A percentile compares a stretch with the other conserved stretches of the same genome.
These are phyloP conservation scores for Teratosphaeria viscida DNA, from an alignment of 2,329 filamentous ascomycete species.

Conservation along the genomic window DNA sequence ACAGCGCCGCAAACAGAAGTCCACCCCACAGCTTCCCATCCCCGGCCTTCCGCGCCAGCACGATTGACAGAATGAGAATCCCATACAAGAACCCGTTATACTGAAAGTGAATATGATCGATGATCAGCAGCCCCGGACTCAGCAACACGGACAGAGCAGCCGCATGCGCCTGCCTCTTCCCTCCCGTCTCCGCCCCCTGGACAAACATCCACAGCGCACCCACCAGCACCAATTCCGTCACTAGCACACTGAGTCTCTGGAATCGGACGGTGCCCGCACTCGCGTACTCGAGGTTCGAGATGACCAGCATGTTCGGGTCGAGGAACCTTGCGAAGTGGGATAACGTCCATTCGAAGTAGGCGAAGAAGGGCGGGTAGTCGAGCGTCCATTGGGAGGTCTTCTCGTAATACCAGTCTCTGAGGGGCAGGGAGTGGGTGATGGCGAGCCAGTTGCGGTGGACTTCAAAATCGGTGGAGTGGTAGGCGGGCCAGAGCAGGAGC, in stretches of 20 bases:
- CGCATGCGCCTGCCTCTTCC: conserved; percentile 71
- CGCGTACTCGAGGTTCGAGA: conserved; percentile 73
- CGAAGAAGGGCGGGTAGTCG: conserved; percentile 97
- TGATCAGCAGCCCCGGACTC: conserved; percentile 87
- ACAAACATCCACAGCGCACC: conserved; percentile 76
- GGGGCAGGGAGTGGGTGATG: conserved; percentile 78
- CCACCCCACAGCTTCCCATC: conserved; percentile 70
- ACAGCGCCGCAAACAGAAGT: conserved; percentile 67
- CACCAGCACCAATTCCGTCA: conserved; percentile 72
- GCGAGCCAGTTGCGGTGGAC: conserved; percentile 98
- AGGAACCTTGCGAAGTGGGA: conserved; percentile 67
- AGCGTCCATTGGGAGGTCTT: conserved; percentile 98
- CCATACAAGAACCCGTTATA: conserved; percentile 98
- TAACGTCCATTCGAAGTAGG: conserved; percentile 88
- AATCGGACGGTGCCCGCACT: conserved; percentile 94
- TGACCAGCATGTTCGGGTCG: conserved; percentile 70
- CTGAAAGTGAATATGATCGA: conserved; percentile 98
- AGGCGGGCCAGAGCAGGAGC: conserved; percentile 83
- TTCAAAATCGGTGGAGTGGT: conserved; percentile 98
- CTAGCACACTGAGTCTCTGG: conserved; percentile 77
- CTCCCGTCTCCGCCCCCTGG: conserved; percentile 53
- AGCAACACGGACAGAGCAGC: conserved; percentile 81
- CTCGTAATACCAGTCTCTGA: conserved; percentile 92
- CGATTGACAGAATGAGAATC: conserved; percentile 73
- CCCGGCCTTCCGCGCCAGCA: conserved; percentile 59